phyloP scores from a whole-genome alignment of 495 filamentous ascomycete species.

The Aspergillus heteromorphus region DNA sequence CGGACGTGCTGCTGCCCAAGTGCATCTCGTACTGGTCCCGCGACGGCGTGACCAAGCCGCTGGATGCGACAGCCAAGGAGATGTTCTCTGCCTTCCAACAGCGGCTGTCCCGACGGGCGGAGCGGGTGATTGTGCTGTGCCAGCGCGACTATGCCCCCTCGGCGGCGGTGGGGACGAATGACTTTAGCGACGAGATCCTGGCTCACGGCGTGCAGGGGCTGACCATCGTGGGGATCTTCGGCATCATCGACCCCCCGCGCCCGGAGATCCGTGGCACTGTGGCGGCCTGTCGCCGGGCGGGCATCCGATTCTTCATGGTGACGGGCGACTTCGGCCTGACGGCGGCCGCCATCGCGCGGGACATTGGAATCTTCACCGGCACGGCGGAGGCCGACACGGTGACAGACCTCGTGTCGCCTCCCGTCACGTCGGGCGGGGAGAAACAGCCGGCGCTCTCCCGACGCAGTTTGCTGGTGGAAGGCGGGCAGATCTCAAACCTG shows the following conservation, averaged over 20 bases:
- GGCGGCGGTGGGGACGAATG: slow-evolving; percentile 26
- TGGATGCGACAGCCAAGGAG: slow-evolving; percentile 29
- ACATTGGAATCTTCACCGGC: slow-evolving; percentile 60
- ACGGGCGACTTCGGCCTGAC: slow-evolving; percentile 72
- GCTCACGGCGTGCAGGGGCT: slow-evolving; percentile 32
- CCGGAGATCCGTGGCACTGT: slow-evolving; percentile 50
- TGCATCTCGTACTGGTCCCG: slow-evolving; percentile 42
- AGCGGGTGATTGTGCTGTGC: slow-evolving; percentile 49
- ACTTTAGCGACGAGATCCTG: slow-evolving; percentile 42
- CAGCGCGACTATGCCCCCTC: slow-evolving; percentile 25
- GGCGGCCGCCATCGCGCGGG: slow-evolving; percentile 60
- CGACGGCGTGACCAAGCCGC: slow-evolving; percentile 21
- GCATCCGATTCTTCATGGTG: slow-evolving; percentile 57
- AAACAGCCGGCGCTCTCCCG: slow-evolving; percentile 14
- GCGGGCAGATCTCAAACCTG: slow-evolving; percentile 52
- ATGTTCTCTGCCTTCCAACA: slow-evolving; percentile 35
- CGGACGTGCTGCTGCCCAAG: slow-evolving; percentile 42
- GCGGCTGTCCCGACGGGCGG: slow-evolving; percentile 38
- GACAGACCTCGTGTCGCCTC: slow-evolving; percentile 16
- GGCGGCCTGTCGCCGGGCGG: slow-evolving; percentile 50
- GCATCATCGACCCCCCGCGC: slow-evolving; percentile 60
- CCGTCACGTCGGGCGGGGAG: background rate
- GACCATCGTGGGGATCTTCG: slow-evolving; percentile 45
- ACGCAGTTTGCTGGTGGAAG: slow-evolving; percentile 37
- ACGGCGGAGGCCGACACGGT: slow-evolving; percentile 30